Base-by-base conservation (phyloP, 768 basidiomycete species). In the Fomitopsis serialis region DNA sequence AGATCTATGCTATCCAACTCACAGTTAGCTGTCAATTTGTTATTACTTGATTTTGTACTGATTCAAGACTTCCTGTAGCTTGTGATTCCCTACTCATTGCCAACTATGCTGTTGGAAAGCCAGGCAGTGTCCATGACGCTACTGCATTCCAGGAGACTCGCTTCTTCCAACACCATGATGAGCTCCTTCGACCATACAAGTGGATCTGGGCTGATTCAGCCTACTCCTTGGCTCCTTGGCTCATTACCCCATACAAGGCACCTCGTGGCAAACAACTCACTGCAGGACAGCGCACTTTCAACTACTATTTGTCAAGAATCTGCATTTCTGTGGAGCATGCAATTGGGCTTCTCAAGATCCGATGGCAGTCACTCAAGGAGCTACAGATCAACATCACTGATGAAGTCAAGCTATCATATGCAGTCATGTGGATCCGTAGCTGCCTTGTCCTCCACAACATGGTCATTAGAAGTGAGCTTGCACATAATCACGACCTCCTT, bases 121-220 rank as follows among this genome's bases (percentile, higher is more conserved):
- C 67, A n/a, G 71, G 68, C 3, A 71, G 68, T 43, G 60, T 64
- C 22, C 68, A 72, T 61, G 66, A 72, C 57, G 52, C 69, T 8
- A 60, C 61, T 42, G 67, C 69, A 8, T 71, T 66, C 60, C 12
- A 48, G 24, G 61, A 67, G 3, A 69, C 70, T 12, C 43, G 53
- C 0, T 50, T 68, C 10, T 51, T 48, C 21, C 5, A 62, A 42
- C 49, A 69, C 40, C 65, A 63, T 49, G 24, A 58, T 9, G 17
- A 34, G 12, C 24, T 52, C 54, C 34, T 68, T 13, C 43, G 43
- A 13, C 52, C 34, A 2, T 48, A 48, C 17, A 66, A 68, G 44
- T 67, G 50, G 50, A 54, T 70, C 12, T 70, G 68, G 66, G 68
- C 53, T 12, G 68, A 69, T 42, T 64, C 63, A 6, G 67, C 69